Evolutionary conservation across 495 filamentous ascomycete genomes (phyloP), one percentile per base, ranked within the genome.

Genomic region (Hypoxylon trugodes): DNA sequence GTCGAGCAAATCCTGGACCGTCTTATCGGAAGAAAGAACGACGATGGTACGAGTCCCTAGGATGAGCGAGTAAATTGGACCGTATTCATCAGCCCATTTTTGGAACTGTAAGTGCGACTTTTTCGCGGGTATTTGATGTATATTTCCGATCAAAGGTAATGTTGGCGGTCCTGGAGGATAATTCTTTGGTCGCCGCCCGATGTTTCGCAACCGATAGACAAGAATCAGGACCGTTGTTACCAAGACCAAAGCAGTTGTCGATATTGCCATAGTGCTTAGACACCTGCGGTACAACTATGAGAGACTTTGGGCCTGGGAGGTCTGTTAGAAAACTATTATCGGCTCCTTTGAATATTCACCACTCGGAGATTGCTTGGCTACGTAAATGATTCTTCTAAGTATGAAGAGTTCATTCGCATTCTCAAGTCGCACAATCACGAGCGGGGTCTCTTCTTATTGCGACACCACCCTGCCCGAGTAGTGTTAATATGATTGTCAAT

Each of bases 1-100:
- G 45, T 73, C 70, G 4, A 73, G 59, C 12, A 66, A 37, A 18
- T 74, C 72, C 45, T 71, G 73, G 4, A 74, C 42, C 15, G 72
- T 68, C 30, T 65, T 30, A 15, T 74, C 68, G 6, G 68, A 69
- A 6, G 69, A 72, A 24, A 73, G 68, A 21, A 73, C 71, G 6
- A 73, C 64, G 54, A 72, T 63, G 16, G 59, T 58, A 32, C 68
- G 57, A 0, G 69, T 66, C 10, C 71, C 71, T 36, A 73, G 53
- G 22, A 73, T 70, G 5, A 73, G 61, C 21, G 65, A 69, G 37
- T 66, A 69, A 18, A 71, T 42, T 18, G 66, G 66, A 1, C 69
- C 69, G 28, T 72, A 69, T 52, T 67, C 62, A 13, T 67, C 32
- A 1, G 66, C 69, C 69, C 66, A 69, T 58, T 61, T 61, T 6